A percentile compares a stretch with the other conserved stretches of the same genome.
phyloP scores from a whole-genome alignment of 345 rosid species.

The Pistacia atlantica region DNA sequence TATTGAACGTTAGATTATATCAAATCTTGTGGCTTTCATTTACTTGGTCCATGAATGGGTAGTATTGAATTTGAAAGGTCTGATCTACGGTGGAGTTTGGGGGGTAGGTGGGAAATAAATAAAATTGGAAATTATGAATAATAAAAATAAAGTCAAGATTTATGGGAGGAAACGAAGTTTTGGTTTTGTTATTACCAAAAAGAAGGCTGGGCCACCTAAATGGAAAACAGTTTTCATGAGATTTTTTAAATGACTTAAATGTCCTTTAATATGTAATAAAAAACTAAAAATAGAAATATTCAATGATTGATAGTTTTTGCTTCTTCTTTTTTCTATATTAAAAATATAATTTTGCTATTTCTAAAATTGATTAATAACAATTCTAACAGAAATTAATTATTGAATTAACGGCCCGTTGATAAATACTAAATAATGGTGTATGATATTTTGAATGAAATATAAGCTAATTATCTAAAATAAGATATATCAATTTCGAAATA shows the following conservation, averaged over 20 bases:
- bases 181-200: background rate
- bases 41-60: slow-evolving; percentile 20
- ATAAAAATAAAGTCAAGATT: slow-evolving; percentile 26
- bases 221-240: background rate
- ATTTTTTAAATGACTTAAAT: slow-evolving; percentile 10
- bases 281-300: no score
- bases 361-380: no score
- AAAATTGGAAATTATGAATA: slow-evolving; percentile 10
- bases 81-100: slow-evolving; percentile 20
- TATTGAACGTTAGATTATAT: slow-evolving; percentile 39
- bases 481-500: no score
- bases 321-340: no score
- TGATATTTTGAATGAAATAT: no score
- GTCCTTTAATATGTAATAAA: background rate
- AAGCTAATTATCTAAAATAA: no score
- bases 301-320: no score
- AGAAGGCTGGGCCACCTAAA: slow-evolving; percentile 27
- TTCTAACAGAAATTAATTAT: no score
- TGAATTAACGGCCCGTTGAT: no score
- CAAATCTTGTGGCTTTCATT: slow-evolving; percentile 42
- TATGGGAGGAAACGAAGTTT: slow-evolving; percentile 10
- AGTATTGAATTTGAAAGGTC: slow-evolving; percentile 1
- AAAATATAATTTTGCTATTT: no score
- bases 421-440: no score
- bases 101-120: slow-evolving; percentile 25